Conservation (phyloP, 257 asterid species). For the Scutellaria barbata region DNA sequence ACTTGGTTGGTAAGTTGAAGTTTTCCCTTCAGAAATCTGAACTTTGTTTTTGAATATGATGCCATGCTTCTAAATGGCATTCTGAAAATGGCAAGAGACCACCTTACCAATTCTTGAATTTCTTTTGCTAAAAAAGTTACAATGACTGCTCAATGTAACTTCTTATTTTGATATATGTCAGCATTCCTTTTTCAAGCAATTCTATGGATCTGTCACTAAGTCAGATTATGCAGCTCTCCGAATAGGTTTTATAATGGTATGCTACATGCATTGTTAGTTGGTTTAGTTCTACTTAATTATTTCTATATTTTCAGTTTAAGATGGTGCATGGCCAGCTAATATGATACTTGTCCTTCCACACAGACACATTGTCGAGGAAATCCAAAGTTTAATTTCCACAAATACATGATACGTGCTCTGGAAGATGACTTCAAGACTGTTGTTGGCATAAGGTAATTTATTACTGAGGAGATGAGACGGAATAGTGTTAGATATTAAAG, state of each 20-base stretch:
- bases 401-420: slow-evolving; percentile 94
- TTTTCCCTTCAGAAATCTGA: slow-evolving; percentile 6
- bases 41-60: background rate
- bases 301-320: background rate
- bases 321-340: slow-evolving; percentile 11
- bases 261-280: background rate
- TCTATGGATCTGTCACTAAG: slow-evolving; percentile 89
- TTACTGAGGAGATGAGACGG: slow-evolving; percentile 10
- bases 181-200: slow-evolving; percentile 92
- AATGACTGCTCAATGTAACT: background rate
- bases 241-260: slow-evolving; percentile 86
- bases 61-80: background rate
- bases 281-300: slow-evolving; percentile 29
- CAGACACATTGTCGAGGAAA: slow-evolving; percentile 92
- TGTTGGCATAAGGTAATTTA: slow-evolving; percentile 91
- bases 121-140: background rate
- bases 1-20: slow-evolving; percentile 81
- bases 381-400: slow-evolving; percentile 93
- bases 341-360: slow-evolving; percentile 34
- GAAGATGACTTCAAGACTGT: slow-evolving; percentile 94
- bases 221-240: slow-evolving; percentile 88
- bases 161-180: slow-evolving; percentile 43
- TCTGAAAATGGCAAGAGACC: background rate
- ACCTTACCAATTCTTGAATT: background rate
- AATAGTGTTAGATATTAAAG: background rate